Evolutionary conservation across 2,329 filamentous ascomycete genomes (phyloP), one percentile per base, ranked within the genome.

Genomic region (Metarhizium anisopliae): DNA sequence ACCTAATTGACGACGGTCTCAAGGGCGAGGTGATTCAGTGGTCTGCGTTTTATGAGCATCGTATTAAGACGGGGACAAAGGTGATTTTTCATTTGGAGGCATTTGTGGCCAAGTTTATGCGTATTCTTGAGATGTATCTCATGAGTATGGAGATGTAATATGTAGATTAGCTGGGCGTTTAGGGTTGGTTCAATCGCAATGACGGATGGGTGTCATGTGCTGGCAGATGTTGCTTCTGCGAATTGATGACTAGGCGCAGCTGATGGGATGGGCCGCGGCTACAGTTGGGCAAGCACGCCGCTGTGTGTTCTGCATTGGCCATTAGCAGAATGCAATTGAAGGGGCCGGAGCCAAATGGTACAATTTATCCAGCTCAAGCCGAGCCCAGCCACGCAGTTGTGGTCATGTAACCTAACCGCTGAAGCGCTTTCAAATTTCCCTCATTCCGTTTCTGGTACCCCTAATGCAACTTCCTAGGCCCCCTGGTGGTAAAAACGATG

Each of bases 91-190:
- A 99, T 67, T 77, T 99, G 4, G 95, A 99, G 73, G 94, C 94
- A 3, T 99, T 99, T 72, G 94, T 99, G 57, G 93, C 93, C 56
- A 97, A 96, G 75, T 96, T 97, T 70, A 97, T 99, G 93, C 84
- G 93, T 63, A 84, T 97, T 62, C 82, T 93, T 60, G 94, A 99
- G 76, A 93, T 91, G 84, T 95, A 84, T 67, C 72, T 86, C 56
- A 93, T 95, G 89, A 89, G 86, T 60, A 92, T 94, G 85, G 89
- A 91, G 55, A 75, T 84, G 73, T 84, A 68, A 74, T n/a, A 52
- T 20, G 18, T 35, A 18, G 32, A 35, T 14, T 30, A 29, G 25
- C 11, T 38, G 20, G 16, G 29, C 13, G 51, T 14, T 47, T 51
- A 7, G 43, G 38, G 38, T 7, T 35, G 14, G 8, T 40, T 13